These are phyloP conservation scores for Trichoderma simmonsii DNA, from an alignment of 2,329 filamentous ascomycete species.

Conservation along the genomic window DNA sequence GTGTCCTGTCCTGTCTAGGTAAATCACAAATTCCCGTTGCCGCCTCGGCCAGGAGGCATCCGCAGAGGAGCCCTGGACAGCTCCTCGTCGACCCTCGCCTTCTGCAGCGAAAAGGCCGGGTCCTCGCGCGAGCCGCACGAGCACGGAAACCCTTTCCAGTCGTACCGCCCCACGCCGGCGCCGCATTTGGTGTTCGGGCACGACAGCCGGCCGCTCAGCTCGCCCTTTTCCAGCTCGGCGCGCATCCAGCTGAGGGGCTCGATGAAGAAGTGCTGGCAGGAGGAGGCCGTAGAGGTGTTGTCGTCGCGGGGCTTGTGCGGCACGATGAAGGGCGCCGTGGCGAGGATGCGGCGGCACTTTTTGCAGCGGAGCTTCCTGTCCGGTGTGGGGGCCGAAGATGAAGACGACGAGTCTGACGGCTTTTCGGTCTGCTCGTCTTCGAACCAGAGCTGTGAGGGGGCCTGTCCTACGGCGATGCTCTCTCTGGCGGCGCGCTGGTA, in stretches of 20 bases:
- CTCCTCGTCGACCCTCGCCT: slow-evolving; percentile 74
- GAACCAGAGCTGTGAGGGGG: slow-evolving; percentile 80
- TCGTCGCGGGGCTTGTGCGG: slow-evolving; percentile 46
- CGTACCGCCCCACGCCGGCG: slow-evolving; percentile 84
- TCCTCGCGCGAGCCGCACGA: slow-evolving; percentile 88
- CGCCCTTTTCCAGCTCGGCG: slow-evolving; percentile 72
- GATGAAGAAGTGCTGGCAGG: slow-evolving; percentile 77
- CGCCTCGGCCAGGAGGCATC: slow-evolving; percentile 48
- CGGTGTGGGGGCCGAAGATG: slow-evolving; percentile 20
- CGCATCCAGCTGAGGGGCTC: slow-evolving; percentile 97
- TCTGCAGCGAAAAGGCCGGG: slow-evolving; percentile 83
- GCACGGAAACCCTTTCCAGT: slow-evolving; percentile 94
- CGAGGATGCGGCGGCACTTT: slow-evolving; percentile 73
- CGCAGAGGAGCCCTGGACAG: slow-evolving; percentile 42
- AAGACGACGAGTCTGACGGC: neutral
- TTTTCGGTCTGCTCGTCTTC: slow-evolving; percentile 57
- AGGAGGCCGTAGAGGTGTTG: neutral
- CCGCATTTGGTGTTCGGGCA: slow-evolving; percentile 79
- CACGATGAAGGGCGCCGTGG: slow-evolving; percentile 60
- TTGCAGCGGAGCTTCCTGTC: slow-evolving; percentile 66
- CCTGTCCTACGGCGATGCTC: slow-evolving; percentile 67
- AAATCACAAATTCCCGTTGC: slow-evolving; percentile 27
- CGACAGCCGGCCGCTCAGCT: slow-evolving; percentile 76
- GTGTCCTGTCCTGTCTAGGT: neutral
- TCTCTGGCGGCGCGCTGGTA: slow-evolving; percentile 55